Percentiles rank a stretch among this genome's conserved stretches.
Conservation (phyloP, 305 asterid genomes). For the Fraxinus floribunda region DNA sequence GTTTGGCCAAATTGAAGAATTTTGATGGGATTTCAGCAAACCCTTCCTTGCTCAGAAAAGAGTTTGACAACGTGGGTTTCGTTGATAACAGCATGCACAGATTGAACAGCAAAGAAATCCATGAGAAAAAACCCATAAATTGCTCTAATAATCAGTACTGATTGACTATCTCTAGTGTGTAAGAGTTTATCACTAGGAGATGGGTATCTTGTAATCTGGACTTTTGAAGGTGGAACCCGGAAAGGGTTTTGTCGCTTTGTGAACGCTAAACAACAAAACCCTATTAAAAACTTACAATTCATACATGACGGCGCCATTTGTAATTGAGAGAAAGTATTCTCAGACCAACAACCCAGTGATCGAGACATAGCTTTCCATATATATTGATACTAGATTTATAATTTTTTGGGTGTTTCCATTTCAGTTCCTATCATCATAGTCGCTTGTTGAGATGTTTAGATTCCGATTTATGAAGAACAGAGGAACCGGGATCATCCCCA, state of each 20-base stretch:
- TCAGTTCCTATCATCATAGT: not conserved
- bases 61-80: conserved; percentile 25
- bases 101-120: conserved; percentile 26
- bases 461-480: not conserved
- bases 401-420: not conserved
- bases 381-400: not conserved
- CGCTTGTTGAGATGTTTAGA: not conserved
- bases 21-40: conserved; percentile 35
- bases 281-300: not conserved
- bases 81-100: conserved; percentile 20
- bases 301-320: not conserved
- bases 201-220: not conserved
- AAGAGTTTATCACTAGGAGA: not conserved
- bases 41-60: conserved; percentile 32
- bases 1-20: conserved; percentile 48
- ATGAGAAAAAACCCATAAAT: conserved; percentile 31
- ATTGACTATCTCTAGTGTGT: not conserved
- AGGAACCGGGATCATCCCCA: not conserved
- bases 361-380: not conserved
- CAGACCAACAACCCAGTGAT: not conserved
- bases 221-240: not conserved
- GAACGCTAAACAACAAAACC: not conserved
- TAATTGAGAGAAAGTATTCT: not conserved
- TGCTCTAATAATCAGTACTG: not conserved
- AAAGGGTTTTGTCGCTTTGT: not conserved